These are phyloP conservation scores for Fusarium piperis DNA, from an alignment of 2,329 filamentous ascomycete species.

Conservation along the genomic window DNA sequence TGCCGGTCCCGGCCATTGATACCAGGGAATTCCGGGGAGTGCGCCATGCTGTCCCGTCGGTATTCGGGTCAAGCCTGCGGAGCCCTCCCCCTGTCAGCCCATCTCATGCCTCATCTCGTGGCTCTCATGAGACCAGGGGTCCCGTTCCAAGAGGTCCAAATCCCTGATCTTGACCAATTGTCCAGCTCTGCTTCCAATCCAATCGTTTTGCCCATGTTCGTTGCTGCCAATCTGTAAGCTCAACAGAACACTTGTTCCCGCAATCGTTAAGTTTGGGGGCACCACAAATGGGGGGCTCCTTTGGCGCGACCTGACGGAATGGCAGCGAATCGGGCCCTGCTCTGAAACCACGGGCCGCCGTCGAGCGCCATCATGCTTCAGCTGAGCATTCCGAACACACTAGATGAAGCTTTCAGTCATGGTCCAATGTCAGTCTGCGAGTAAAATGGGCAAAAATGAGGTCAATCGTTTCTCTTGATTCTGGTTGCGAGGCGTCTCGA, in stretches of 20 bases:
- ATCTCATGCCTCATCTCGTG: constrained; percentile 29
- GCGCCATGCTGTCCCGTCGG: constrained; percentile 23
- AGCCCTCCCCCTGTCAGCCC: background rate
- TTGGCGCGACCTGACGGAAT: constrained; percentile 14
- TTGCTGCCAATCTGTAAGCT: constrained; percentile 8
- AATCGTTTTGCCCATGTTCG: constrained; percentile 29
- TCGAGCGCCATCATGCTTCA: constrained; percentile 11
- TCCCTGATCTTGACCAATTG: constrained; percentile 18
- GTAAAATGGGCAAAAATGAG: constrained; percentile 23
- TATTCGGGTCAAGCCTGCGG: constrained; percentile 10
- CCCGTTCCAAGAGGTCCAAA: background rate
- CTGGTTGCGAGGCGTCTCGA: constrained; percentile 24
- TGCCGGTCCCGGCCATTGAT: constrained; percentile 17
- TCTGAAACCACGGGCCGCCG: constrained; percentile 37
- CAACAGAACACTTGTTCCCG: constrained; percentile 10
- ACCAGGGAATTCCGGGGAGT: constrained; percentile 23
- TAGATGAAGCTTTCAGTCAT: constrained; percentile 26
- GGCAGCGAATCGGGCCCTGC: constrained; percentile 37
- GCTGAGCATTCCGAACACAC: constrained; percentile 8
- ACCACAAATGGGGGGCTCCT: constrained; percentile 15
- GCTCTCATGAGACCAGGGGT: constrained; percentile 29
- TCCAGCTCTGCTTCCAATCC: constrained; percentile 18
- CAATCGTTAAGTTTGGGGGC: constrained; percentile 9
- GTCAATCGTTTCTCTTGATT: constrained; percentile 41
- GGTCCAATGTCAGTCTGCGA: constrained; percentile 27